These are phyloP conservation scores for Suillus decipiens DNA, from an alignment of 768 basidiomycete species.

Conservation along the genomic window DNA sequence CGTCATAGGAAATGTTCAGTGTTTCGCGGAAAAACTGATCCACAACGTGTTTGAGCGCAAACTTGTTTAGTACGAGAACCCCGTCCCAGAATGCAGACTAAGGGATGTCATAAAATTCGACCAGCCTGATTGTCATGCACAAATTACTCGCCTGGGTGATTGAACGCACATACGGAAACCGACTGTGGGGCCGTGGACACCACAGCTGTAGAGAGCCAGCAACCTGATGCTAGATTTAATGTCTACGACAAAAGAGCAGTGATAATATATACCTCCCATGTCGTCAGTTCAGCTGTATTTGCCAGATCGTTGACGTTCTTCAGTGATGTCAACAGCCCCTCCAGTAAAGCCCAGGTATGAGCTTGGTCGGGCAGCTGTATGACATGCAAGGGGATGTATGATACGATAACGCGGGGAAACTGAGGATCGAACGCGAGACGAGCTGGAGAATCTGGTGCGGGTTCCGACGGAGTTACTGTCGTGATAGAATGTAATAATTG, in stretches of 20 bases:
- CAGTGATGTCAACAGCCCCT: conserved; percentile 54
- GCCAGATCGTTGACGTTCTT: conserved; percentile 53
- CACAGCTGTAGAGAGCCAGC: conserved; percentile 54
- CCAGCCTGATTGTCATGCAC: neutral
- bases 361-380: conserved; percentile 51
- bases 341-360: conserved; percentile 53
- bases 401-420: conserved; percentile 65
- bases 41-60: conserved; percentile 54
- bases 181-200: conserved; percentile 41
- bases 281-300: conserved; percentile 43
- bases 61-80: conserved; percentile 51
- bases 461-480: conserved; percentile 38
- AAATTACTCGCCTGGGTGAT: conserved; percentile 52
- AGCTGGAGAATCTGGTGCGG: conserved; percentile 47
- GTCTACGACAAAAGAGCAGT: neutral
- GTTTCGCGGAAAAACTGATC: conserved; percentile 68
- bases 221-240: conserved; percentile 33
- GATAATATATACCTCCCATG: conserved; percentile 59
- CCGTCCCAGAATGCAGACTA: conserved; percentile 64
- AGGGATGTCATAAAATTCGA: conserved; percentile 13
- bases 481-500: conserved; percentile 33
- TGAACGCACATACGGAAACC: conserved; percentile 63
- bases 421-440: conserved; percentile 63
- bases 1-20: conserved; percentile 54
- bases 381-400: conserved; percentile 67